These are phyloP conservation scores for Aspergillus sp. DNA, from an alignment of 2,329 filamentous ascomycete genomes.

Conservation along the genomic window DNA sequence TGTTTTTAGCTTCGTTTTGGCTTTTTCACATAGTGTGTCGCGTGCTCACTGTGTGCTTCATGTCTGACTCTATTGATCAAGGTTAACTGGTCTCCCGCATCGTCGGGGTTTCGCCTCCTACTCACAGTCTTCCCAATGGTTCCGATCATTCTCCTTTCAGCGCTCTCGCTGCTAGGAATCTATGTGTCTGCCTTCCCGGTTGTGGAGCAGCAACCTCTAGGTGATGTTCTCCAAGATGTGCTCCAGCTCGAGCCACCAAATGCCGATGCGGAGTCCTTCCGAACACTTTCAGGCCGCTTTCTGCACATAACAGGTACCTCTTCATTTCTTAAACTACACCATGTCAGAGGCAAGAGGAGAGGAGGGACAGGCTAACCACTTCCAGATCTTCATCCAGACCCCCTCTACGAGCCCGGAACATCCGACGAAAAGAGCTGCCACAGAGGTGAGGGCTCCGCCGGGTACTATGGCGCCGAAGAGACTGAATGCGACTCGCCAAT, in stretches of 20 bases:
- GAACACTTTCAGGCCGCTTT: slow-evolving; percentile 36
- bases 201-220: slow-evolving; percentile 22
- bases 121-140: slow-evolving; percentile 22
- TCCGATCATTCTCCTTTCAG: slow-evolving; percentile 15
- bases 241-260: slow-evolving; percentile 6
- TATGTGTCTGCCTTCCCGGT: slow-evolving; percentile 22
- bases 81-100: slow-evolving; percentile 3
- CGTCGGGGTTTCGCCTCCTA: slow-evolving; percentile 12
- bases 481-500: slow-evolving; percentile 86
- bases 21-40: slow-evolving; percentile 3
- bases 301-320: slow-evolving; percentile 40
- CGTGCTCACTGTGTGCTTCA: neutral
- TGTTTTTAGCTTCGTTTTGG: neutral
- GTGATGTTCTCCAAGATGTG: neutral
- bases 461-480: slow-evolving; percentile 79
- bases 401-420: slow-evolving; percentile 77
- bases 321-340: neutral
- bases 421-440: slow-evolving; percentile 77
- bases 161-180: slow-evolving; percentile 17
- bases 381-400: slow-evolving; percentile 90
- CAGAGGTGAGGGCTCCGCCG: slow-evolving; percentile 72
- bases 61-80: slow-evolving; percentile 4
- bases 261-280: slow-evolving; percentile 7
- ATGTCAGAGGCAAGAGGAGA: slow-evolving; percentile 14
- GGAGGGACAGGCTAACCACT: neutral